Conservation (phyloP, 257 asterid genomes). For the Scutellaria baicalensis region DNA sequence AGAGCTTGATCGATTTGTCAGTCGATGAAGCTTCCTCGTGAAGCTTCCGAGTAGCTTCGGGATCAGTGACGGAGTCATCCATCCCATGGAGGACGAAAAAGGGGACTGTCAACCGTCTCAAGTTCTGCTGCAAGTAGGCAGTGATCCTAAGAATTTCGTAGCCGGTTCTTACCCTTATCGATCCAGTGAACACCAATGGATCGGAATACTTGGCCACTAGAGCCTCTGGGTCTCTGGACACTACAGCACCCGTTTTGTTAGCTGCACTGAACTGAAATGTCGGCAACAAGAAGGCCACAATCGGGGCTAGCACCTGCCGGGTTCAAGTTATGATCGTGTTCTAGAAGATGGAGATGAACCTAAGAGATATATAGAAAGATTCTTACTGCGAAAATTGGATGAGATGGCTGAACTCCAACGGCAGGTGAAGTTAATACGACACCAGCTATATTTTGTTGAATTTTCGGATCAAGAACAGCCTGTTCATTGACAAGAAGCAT, state of each 20-base stretch:
- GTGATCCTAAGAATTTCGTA: slow-evolving; percentile 66
- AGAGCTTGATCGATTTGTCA: slow-evolving; percentile 62
- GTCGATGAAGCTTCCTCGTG: slow-evolving; percentile 55
- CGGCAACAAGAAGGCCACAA: slow-evolving; percentile 60
- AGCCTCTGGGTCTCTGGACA: slow-evolving; percentile 71
- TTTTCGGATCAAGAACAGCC: slow-evolving; percentile 79
- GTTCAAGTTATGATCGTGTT: background rate
- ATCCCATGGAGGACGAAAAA: slow-evolving; percentile 81
- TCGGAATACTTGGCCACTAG: slow-evolving; percentile 69
- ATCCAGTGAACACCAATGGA: slow-evolving; percentile 82
- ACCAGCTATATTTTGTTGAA: slow-evolving; percentile 51
- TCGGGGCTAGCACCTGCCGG: slow-evolving; percentile 63
- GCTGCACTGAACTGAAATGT: slow-evolving; percentile 76
- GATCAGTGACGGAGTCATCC: slow-evolving; percentile 67
- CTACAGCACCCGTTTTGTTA: slow-evolving; percentile 49
- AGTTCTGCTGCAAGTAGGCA: slow-evolving; percentile 52
- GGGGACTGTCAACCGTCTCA: slow-evolving; percentile 43
- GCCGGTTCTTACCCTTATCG: slow-evolving; percentile 73
- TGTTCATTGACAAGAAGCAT: slow-evolving; percentile 13
- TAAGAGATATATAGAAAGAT: background rate
- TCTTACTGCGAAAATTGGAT: slow-evolving; percentile 68
- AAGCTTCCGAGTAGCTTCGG: slow-evolving; percentile 60
- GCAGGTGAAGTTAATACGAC: slow-evolving; percentile 88
- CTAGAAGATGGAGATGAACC: background rate
- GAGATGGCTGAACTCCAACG: slow-evolving; percentile 85